Evolutionary conservation across 2,329 filamentous ascomycete species (phyloP), one percentile per base, ranked within the genome.

Genomic region (Penicillium sp.): DNA sequence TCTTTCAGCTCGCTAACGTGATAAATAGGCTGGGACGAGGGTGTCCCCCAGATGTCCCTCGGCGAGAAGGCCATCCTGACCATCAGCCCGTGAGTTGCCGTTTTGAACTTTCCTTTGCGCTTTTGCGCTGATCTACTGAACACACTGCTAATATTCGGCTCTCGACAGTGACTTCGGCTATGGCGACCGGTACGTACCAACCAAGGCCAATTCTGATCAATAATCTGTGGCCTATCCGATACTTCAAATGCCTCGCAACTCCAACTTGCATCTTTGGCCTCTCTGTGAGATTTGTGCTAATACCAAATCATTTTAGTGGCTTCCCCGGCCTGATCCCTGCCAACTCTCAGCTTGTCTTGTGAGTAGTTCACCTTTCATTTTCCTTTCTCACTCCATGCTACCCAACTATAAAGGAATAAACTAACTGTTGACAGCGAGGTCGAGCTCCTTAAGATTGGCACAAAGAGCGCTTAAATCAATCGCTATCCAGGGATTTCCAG

Each of bases 21-120:
- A 9, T 24, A 12, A 45, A 28, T 19, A 61, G 87, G 82, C 60
- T 94, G 81, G 88, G 89, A 88, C 64, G 83, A 95, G 72, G 90
- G 85, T 58, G 89, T 97, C 46, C 73, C 76, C 43, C 76, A 81
- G 66, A 96, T 98, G 91, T 84, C 84, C 67, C 76, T 95, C 52
- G 90, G 91, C 68, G 91, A 97, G 79, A 91, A 87, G 76, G 84
- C 88, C 47, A 87, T 81, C 45, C 77, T 98, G 57, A 85, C 83
- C 59, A 96, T 97, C 66, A 79, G 83, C 56, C 77, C 79, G 85
- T 89, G 77, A 69, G 79, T 64, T 24, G 37, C 53, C 48, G 21
- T 34, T 21, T 45, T 28, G 21, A 45, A 10, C 10, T 26, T 28
- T 22, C 15, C 5, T 9, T 28, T 28, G 15, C 24, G 13, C 26